A percentile compares a stretch with the other conserved stretches of the same genome.
These are phyloP conservation scores for Potentilla sterilis DNA, from an alignment of 306 rosid species.

Conservation along the genomic window DNA sequence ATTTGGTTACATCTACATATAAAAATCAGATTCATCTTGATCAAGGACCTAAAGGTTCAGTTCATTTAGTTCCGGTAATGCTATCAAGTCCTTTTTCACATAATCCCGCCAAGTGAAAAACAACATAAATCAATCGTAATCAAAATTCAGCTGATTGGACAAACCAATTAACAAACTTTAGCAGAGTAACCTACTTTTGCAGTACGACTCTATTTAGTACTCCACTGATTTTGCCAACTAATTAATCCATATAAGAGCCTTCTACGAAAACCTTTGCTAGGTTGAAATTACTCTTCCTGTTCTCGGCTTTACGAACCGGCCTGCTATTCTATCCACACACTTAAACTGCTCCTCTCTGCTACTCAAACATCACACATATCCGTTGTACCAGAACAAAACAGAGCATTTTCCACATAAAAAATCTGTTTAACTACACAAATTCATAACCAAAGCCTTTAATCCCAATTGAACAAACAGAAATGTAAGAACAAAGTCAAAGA, in stretches of 20 bases:
- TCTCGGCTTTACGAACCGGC: not conserved
- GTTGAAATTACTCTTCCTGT: not conserved
- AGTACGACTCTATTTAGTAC: not conserved
- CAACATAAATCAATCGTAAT: not conserved
- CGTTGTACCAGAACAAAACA: not conserved
- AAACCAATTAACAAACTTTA: not conserved
- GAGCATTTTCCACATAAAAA: not conserved
- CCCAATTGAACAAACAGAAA: conserved; percentile 4
- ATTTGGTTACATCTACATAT: not conserved
- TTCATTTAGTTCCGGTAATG: not conserved
- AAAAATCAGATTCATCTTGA: not conserved
- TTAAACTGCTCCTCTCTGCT: not conserved
- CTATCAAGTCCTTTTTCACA: not conserved
- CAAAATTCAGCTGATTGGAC: not conserved
- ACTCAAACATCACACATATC: not conserved
- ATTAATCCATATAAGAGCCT: not conserved
- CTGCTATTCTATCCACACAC: not conserved
- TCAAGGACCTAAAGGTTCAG: not conserved
- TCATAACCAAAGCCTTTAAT: not conserved
- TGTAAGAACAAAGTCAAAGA: not conserved
- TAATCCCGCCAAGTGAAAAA: not conserved
- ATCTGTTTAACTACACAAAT: not conserved
- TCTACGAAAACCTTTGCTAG: not conserved
- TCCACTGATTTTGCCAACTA: not conserved
- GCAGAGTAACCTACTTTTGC: too few species aligned